Base-by-base conservation (phyloP, 208 protist genomes). In the Acanthamoeba royreba region DNA sequence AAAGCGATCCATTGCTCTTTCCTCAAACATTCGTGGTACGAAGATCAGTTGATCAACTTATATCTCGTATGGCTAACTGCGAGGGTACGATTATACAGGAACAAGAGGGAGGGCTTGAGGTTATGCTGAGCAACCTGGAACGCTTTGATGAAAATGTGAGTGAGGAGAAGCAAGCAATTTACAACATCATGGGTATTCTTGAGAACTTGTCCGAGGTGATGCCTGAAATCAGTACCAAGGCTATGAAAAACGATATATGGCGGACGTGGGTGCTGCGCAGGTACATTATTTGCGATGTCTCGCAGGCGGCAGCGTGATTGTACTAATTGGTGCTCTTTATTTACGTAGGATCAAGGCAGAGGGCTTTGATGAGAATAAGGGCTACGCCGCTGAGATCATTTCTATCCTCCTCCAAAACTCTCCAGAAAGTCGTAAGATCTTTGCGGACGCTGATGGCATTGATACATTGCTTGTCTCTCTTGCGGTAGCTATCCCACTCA, bases 131-230 rank as follows among this genome's bases (percentile, higher is more conserved):
- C 46, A 96, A 96, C 87, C 15, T 97, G 46, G 28, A 74, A 31
- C 74, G 93, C 47, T 83, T 98, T 35, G 77, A 97, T 81, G 72
- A 96, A 66, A 42, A 38, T 4, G 22, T 63, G 28, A 81, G 72
- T 15, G 96, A 97, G 40, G 96, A 97, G 58, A 22, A 35, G 52
- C 33, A 87, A 53, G 95, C 92, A n/a, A 89, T 97, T 40, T 89
- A 96, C 69, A 95, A 95, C 52, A 95, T 88, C 31, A 86, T 97
- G 33, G 63, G 28, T 81, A 96, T 97, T 25, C 31, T 98, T 58
- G 97, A 97, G 69, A 96, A 94, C 53, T 7, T 97, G n/a, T 83
- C 96, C 28, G 96, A 97, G 42, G 47, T 94, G 13, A 63, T 55
- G 52, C 61, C 88, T 22, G 33, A 77, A 31, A 88, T 94, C 15